Base-by-base conservation (phyloP, 768 basidiomycete genomes). In the Auricularia sp. region DNA sequence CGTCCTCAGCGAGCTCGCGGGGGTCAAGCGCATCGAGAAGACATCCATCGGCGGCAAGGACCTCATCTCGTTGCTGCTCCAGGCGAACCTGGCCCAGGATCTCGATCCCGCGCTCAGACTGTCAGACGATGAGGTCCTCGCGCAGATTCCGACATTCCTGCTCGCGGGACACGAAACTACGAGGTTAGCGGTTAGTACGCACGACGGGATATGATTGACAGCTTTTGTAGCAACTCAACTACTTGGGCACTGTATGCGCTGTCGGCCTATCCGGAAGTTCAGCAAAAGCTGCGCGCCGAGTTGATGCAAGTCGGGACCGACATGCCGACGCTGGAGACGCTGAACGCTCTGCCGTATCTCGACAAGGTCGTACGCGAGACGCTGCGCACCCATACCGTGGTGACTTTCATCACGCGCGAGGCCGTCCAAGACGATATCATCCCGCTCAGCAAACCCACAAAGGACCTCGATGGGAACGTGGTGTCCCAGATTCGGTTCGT, bases 281-380 rank as follows among this genome's bases (percentile, higher is more conserved):
- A 81, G 39, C 7, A 54, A 18, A 54, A 59, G 56, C 56, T 59
- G 11, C 56, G 56, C 10, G 66, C 73, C 61, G 73, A 71, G 44
- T 47, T 61, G 18, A 62, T 71, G 33, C 42, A 36, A 51, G 62
- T 59, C 61, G 64, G 65, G 14, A 61, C 68, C 44, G 64, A 64
- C 29, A 64, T 29, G 16, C 63, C 62, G 12, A 62, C 64, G 3
- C 42, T 56, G 21, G 74, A 75, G 12, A 71, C 70, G 16, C 64
- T 85, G 18, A 67, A 73, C 61, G 72, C 73, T n/a, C 77, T 84
- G 36, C 75, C 79, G 6, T 84, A 84, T 68, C 80, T 88, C 53
- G 87, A 88, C 69, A 80, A 79, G 69, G 82, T 86, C 62, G 78
- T 87, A 56, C 80, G 82, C 60, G 85, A 88, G 74, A 74, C 77